Percentiles rank a stretch among this genome's conserved stretches.
These are phyloP conservation scores for Dothistroma septosporum DNA, from an alignment of 2,329 filamentous ascomycete species.

Conservation along the genomic window DNA sequence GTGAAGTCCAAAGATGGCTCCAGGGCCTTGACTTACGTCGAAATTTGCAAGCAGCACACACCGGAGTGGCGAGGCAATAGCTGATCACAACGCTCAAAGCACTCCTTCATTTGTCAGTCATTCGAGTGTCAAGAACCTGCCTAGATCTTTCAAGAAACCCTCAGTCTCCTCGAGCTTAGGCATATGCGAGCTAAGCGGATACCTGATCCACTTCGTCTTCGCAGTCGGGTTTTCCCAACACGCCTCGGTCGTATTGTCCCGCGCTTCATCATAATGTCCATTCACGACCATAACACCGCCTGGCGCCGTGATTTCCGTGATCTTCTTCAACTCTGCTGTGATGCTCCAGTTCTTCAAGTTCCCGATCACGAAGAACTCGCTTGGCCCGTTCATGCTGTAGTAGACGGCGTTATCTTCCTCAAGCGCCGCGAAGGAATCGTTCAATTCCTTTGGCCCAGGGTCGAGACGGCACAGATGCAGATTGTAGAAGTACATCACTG, in stretches of 20 bases:
- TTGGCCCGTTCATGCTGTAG: conserved; percentile 33
- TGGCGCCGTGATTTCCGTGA: conserved; percentile 35
- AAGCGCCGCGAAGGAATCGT: conserved; percentile 26
- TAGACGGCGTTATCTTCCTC: conserved; percentile 36
- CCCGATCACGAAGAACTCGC: conserved; percentile 38
- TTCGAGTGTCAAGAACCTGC: conserved; percentile 32
- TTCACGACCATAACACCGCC: conserved; percentile 39
- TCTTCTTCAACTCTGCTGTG: conserved; percentile 34
- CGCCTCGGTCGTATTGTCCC: conserved; percentile 35
- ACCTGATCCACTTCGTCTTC: conserved; percentile 41
- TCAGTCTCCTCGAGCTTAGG: conserved; percentile 40
- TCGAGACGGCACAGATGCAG: conserved; percentile 31
- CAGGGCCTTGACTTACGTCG: no score
- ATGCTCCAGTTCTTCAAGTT: conserved; percentile 41
- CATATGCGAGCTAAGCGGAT: conserved; percentile 34
- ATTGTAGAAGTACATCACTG: conserved; percentile 31
- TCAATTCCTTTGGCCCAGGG: conserved; percentile 31
- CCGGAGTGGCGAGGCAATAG: background rate
- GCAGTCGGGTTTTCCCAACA: conserved; percentile 37
- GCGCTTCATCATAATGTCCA: conserved; percentile 41
- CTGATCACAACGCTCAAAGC: no score
- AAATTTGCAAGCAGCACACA: no score
- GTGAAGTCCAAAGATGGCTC: no score
- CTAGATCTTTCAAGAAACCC: conserved; percentile 34
- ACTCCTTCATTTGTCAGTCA: background rate